Evolutionary conservation across 2,329 filamentous ascomycete genomes (phyloP).

Genomic region (Colletotrichum sp.): DNA sequence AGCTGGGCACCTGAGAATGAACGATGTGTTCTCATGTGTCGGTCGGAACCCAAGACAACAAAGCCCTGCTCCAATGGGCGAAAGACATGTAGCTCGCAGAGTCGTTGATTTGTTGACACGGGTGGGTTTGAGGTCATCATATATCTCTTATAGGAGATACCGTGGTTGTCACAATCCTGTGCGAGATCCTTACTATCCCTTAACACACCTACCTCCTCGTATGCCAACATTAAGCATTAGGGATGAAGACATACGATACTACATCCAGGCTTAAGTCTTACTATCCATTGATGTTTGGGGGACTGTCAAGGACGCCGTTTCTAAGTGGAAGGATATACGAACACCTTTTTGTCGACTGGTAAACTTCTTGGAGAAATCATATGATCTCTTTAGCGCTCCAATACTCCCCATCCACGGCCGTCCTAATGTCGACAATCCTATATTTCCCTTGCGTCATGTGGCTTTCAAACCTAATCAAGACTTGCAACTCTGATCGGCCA

Average conservation of each 20-base stretch:
- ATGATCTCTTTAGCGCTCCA: background rate
- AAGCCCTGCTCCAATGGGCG: fast-evolving
- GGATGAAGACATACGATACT: background rate
- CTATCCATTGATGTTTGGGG: background rate
- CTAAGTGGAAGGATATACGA: fast-evolving
- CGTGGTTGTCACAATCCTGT: too few relatives aligned
- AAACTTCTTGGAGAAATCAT: background rate
- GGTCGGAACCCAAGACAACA: background rate
- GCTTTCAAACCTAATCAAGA: too few relatives aligned
- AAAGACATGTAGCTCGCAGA: background rate
- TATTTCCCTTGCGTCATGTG: fast-evolving
- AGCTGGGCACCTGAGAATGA: background rate
- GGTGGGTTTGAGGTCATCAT: background rate
- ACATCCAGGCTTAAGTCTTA: too few relatives aligned
- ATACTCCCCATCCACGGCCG: fast-evolving
- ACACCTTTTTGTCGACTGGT: too few relatives aligned
- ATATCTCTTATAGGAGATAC: background rate
- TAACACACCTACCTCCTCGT: background rate
- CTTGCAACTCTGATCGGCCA: background rate
- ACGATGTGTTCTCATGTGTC: background rate
- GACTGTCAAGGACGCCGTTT: background rate
- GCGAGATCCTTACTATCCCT: background rate
- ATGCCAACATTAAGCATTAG: background rate
- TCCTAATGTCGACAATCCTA: fast-evolving
- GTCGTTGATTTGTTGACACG: background rate